These are phyloP conservation scores for Penicillium sp. DNA, from an alignment of 2,329 filamentous ascomycete species.

Conservation along the genomic window DNA sequence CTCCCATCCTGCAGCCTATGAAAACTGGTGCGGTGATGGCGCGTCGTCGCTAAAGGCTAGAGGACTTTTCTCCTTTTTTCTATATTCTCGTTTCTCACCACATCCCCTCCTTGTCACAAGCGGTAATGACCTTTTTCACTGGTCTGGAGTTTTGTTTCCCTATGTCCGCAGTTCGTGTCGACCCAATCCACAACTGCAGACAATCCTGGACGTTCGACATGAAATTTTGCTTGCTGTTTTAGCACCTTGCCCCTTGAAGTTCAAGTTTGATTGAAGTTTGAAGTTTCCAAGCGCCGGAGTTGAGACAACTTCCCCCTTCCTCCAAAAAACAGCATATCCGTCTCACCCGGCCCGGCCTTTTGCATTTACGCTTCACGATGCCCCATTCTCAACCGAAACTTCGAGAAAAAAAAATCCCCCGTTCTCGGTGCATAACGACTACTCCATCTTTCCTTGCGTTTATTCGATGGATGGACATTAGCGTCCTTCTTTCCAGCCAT, in stretches of 20 bases:
- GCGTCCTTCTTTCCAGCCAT: slow-evolving; percentile 1
- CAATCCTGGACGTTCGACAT: slow-evolving; percentile 3
- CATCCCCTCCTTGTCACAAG: neutral
- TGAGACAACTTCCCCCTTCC: too few species aligned
- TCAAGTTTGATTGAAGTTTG: too few species aligned
- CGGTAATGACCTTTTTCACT: slow-evolving; percentile 1
- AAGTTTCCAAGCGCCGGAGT: too few species aligned
- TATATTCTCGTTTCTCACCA: neutral
- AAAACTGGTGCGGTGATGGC: slow-evolving; percentile 47
- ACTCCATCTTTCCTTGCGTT: too few species aligned
- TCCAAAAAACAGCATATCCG: too few species aligned
- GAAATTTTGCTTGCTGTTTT: neutral
- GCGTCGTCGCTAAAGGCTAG: slow-evolving; percentile 45
- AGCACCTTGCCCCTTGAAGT: too few species aligned
- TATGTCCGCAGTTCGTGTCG: slow-evolving; percentile 24
- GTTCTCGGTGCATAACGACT: too few species aligned
- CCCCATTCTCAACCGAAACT: too few species aligned
- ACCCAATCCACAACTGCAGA: slow-evolving; percentile 9
- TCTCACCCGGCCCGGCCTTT: neutral
- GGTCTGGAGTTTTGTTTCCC: slow-evolving; percentile 10
- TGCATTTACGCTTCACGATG: too few species aligned
- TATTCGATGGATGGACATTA: too few species aligned
- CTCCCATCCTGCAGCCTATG: slow-evolving; percentile 48
- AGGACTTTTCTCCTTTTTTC: too few species aligned
- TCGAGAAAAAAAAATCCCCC: too few species aligned